Evolutionary conservation across 2,329 filamentous ascomycete genomes (phyloP), one percentile per base, ranked within the genome.

Genomic region (Clathrospora elynae): DNA sequence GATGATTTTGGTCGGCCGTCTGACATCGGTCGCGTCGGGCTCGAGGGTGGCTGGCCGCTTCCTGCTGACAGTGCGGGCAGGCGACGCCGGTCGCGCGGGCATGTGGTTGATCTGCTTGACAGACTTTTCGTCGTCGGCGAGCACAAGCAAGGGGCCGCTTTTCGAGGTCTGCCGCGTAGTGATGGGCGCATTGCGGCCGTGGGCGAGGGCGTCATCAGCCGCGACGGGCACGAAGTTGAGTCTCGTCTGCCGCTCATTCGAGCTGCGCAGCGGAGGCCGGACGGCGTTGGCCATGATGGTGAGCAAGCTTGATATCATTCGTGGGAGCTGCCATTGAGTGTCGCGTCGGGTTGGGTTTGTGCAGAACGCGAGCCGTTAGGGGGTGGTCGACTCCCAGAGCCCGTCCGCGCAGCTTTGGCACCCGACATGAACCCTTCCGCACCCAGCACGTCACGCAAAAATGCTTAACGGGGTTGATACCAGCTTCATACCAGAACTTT

Each of bases 1-100:
- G 39, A 68, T 70, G 55, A 74, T 59, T 47, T 70, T 72, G 51
- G 66, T 71, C 19, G 73, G 74, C 32, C 73, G 73, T 57, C 59
- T 60, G 38, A 63, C 50, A 43, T 61, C 54, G 34, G 52, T 47
- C 54, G 57, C 53, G 49, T 67, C 62, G 10, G 46, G 38, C 20
- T 32, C 30, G 33, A 61, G 41, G 20, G 51, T 49, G 42, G 59
- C 59, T 42, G 64, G 57, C 32, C 66, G 55, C 55, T 70, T 68
- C 42, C 60, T 58, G 42, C 58, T 59, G 55, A 34, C 50, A 40
- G 46, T 46, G 55, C 57, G 57, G 44, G 53, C 43, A 12, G 53
- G 53, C 39, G 55, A 38, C 26, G 56, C 48, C n/a, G 53, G 43
- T 37, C 33, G 44, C 19, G 47, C 20, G 13, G 59, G 45, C 46